Conservation (phyloP, 805 yeast genomes). For the Candida michaelii region DNA sequence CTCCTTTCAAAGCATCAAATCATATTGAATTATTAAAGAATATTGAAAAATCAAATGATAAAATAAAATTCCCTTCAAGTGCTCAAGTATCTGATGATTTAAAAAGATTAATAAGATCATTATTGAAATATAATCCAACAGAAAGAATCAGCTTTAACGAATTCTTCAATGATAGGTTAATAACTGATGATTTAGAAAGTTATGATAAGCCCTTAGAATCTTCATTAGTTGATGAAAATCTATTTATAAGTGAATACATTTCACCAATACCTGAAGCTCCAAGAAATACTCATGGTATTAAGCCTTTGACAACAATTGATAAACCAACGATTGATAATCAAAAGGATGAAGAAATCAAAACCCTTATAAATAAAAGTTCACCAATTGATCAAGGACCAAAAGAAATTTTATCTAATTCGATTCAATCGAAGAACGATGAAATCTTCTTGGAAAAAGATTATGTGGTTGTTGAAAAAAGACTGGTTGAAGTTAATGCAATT, state of each 20-base stretch:
- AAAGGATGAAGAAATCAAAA: conserved; percentile 47
- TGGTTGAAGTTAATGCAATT: conserved; percentile 91
- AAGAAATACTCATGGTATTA: background rate
- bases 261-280: conserved; percentile 30
- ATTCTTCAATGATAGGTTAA: conserved; percentile 74
- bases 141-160: conserved; percentile 88
- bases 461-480: conserved; percentile 91
- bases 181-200: conserved; percentile 52
- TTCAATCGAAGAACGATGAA: conserved; percentile 34
- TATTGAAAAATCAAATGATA: conserved; percentile 79
- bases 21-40: conserved; percentile 86
- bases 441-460: conserved; percentile 74
- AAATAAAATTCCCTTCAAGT: conserved; percentile 70
- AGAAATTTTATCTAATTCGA: conserved; percentile 23
- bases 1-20: conserved; percentile 92
- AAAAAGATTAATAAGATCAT: conserved; percentile 66
- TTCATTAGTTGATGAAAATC: conserved; percentile 69
- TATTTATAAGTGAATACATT: conserved; percentile 83
- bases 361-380: conserved; percentile 41
- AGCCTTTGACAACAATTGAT: conserved; percentile 8
- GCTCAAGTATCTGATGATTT: conserved; percentile 66
- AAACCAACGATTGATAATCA: background rate
- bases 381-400: conserved; percentile 34
- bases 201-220: conserved; percentile 61
- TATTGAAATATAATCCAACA: conserved; percentile 80